Percentiles rank a stretch among this genome's conserved stretches.
These are phyloP conservation scores for Aspergillus pseudoglaucus DNA, from an alignment of 2,329 filamentous ascomycete genomes.

Conservation along the genomic window DNA sequence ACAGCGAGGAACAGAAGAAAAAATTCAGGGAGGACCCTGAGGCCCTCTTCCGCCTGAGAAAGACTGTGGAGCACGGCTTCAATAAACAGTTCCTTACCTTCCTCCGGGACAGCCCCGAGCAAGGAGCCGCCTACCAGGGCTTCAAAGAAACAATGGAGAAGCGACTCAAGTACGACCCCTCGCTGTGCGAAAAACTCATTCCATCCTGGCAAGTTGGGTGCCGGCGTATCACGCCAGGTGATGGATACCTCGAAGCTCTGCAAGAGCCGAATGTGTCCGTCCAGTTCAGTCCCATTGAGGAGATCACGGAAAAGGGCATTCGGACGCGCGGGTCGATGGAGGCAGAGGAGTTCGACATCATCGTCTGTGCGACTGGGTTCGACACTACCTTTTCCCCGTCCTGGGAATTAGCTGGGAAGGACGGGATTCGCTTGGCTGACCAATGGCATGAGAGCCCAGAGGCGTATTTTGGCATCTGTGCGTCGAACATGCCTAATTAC, in stretches of 20 bases:
- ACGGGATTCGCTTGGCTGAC: slow-evolving; percentile 38
- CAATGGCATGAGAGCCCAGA: slow-evolving; percentile 37
- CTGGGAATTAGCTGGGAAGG: slow-evolving; percentile 37
- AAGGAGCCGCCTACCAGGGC: slow-evolving; percentile 1
- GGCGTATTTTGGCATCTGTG: slow-evolving; percentile 42
- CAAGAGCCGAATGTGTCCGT: slow-evolving; percentile 41
- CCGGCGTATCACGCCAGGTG: slow-evolving; percentile 36
- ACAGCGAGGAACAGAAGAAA: slow-evolving; percentile 13
- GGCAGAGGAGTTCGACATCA: slow-evolving; percentile 10
- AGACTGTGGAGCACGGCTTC: too few relatives aligned
- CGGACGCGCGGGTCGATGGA: slow-evolving; percentile 12
- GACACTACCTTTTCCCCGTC: slow-evolving; percentile 33
- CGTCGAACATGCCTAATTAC: slow-evolving; percentile 44
- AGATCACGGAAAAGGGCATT: slow-evolving; percentile 30
- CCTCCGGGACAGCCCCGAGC: too few relatives aligned
- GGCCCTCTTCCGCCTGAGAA: too few relatives aligned
- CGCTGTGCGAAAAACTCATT: slow-evolving; percentile 39
- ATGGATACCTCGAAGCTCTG: slow-evolving; percentile 38
- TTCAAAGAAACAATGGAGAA: slow-evolving; percentile 25
- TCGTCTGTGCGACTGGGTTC: slow-evolving; percentile 16
- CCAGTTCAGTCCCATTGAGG: slow-evolving; percentile 34
- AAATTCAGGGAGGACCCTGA: too few relatives aligned
- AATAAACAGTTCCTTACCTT: too few relatives aligned
- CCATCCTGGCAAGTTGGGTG: slow-evolving; percentile 41
- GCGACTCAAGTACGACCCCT: slow-evolving; percentile 30